phyloP scores from a whole-genome alignment of 805 yeast species.

The Starmerella bombi region DNA sequence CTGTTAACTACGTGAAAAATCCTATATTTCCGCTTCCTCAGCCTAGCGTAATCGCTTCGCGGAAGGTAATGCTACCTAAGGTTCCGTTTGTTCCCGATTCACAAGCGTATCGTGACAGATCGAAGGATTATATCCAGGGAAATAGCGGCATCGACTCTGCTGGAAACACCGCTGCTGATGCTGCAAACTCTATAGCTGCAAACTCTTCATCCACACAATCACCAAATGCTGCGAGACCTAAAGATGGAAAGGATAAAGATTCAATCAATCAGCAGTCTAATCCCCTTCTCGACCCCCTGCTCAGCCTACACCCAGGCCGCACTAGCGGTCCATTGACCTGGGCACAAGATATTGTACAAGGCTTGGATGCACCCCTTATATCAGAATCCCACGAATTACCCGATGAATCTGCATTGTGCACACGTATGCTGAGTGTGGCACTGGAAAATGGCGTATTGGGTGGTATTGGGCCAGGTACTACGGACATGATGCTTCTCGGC shows the following conservation, averaged over 20 bases:
- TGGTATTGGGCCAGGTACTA: slow-evolving; percentile 57
- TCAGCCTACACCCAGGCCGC: slow-evolving; percentile 23
- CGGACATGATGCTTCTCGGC: slow-evolving; percentile 69
- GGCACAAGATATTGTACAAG: slow-evolving; percentile 86
- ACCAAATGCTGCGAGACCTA: neutral
- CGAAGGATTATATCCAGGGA: neutral
- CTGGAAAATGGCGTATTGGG: slow-evolving; percentile 85
- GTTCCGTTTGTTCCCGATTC: slow-evolving; percentile 54
- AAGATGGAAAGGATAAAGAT: neutral
- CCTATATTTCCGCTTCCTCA: slow-evolving; percentile 32
- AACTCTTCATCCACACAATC: neutral
- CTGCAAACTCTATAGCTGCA: neutral
- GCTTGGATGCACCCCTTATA: slow-evolving; percentile 67
- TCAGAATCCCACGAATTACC: slow-evolving; percentile 72
- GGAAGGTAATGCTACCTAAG: slow-evolving; percentile 56
- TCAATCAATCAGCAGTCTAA: neutral
- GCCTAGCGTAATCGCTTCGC: slow-evolving; percentile 27
- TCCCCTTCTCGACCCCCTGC: slow-evolving; percentile 13
- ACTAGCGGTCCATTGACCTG: slow-evolving; percentile 37
- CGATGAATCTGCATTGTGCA: slow-evolving; percentile 53
- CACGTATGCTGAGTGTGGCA: slow-evolving; percentile 66
- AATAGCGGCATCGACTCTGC: neutral
- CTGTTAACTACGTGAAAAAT: slow-evolving; percentile 35
- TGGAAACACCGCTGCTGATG: neutral
- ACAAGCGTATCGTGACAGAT: too few species aligned